These are phyloP conservation scores for Quercus robur DNA, from an alignment of 306 rosid genomes.

Conservation along the genomic window DNA sequence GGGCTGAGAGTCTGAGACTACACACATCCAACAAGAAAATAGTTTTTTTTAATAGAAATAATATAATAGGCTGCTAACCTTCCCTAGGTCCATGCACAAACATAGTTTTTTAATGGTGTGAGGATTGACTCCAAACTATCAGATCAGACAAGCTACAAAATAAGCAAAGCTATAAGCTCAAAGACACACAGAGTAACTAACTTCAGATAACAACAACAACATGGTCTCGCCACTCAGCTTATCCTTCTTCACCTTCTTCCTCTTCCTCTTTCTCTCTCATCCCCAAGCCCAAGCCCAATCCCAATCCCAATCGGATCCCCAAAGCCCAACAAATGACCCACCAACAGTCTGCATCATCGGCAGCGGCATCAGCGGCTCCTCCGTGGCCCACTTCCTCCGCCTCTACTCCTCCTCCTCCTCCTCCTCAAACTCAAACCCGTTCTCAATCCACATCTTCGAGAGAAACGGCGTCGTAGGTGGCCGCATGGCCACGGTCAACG, in stretches of 20 bases:
- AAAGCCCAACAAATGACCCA: constrained; percentile 20
- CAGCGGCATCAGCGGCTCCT: constrained; percentile 86
- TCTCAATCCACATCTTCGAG: constrained; percentile 63
- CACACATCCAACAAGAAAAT: no score
- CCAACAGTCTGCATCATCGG: constrained; percentile 77
- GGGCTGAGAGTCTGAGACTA: no score
- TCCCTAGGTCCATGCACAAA: no score
- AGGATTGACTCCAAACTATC: no score
- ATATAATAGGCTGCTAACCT: no score
- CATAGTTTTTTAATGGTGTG: no score
- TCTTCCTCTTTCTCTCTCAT: neutral
- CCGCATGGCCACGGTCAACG: constrained; percentile 64
- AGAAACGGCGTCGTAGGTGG: constrained; percentile 68
- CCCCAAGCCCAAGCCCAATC: constrained; percentile 14
- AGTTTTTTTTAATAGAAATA: no score
- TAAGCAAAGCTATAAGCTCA: no score
- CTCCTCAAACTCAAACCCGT: neutral
- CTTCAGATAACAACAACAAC: no score
- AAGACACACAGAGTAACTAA: no score
- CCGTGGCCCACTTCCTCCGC: constrained; percentile 90
- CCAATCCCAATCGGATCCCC: constrained; percentile 8
- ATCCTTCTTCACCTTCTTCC: neutral
- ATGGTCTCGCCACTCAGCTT: neutral
- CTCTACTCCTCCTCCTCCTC: constrained; percentile 30
- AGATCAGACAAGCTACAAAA: no score